Evolutionary conservation across 345 rosid species (phyloP).

Genomic region (Nephelium lappaceum): DNA sequence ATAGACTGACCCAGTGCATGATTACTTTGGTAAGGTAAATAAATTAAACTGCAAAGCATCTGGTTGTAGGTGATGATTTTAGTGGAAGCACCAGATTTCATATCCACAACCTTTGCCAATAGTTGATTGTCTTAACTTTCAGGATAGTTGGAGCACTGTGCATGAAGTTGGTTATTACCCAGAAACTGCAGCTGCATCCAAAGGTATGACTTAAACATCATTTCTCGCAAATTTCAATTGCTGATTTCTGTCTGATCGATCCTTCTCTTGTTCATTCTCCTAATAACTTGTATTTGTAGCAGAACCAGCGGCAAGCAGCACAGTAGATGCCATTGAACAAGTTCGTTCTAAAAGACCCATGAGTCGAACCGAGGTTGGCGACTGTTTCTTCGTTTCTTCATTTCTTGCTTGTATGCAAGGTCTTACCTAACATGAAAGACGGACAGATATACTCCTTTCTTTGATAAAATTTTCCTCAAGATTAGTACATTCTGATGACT

Average conservation of each 20-base stretch:
- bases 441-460: background rate
- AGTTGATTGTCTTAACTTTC: slow-evolving; percentile 41
- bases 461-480: background rate
- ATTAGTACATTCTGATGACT: background rate
- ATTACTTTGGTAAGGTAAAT: slow-evolving; percentile 86
- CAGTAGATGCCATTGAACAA: slow-evolving; percentile 59
- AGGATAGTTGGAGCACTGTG: slow-evolving; percentile 67
- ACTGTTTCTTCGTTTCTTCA: slow-evolving; percentile 11
- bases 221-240: slow-evolving; percentile 7
- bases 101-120: slow-evolving; percentile 23
- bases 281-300: slow-evolving; percentile 22
- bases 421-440: background rate
- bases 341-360: slow-evolving; percentile 77
- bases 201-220: slow-evolving; percentile 41
- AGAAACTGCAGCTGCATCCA: slow-evolving; percentile 51
- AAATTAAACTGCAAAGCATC: slow-evolving; percentile 35
- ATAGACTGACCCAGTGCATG: slow-evolving; percentile 57
- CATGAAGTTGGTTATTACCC: slow-evolving; percentile 47
- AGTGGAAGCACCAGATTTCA: slow-evolving; percentile 24
- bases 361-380: slow-evolving; percentile 86
- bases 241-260: slow-evolving; percentile 2
- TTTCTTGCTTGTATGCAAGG: slow-evolving; percentile 8
- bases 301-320: slow-evolving; percentile 56
- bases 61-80: slow-evolving; percentile 21
- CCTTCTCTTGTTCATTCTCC: slow-evolving; percentile 12